Evolutionary conservation across 306 rosid genomes (phyloP), one percentile per base, ranked within the genome.

Genomic region (Hippophae tibetana): DNA sequence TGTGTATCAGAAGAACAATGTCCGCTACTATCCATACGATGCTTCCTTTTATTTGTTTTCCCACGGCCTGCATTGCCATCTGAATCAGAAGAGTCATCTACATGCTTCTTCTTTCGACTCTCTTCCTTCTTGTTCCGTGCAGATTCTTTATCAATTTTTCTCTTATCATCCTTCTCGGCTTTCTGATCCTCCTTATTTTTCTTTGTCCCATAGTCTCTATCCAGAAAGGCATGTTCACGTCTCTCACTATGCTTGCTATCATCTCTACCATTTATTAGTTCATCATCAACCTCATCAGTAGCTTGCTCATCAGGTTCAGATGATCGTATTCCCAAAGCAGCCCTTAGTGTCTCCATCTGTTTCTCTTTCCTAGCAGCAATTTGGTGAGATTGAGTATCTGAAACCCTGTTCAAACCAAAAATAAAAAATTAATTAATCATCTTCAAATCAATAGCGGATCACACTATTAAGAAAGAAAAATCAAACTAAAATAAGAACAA

Each of bases 311-410:
- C 58, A 13, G 27, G 73, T 25, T 82, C 97, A 40, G 83, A 46
- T 10, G 84, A 56, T 26, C 51, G 54, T 43, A 89, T 78, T 48
- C 95, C 93, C 50, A 93, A 74, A 52, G 97, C 99, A 63, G 86
- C 89, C 78, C 89, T 93, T 57, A 93, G 68, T 7, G 88, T 72
- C 65, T 88, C 95, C 94, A 88, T 86, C 69, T 93, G 99, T 61
- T 76, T 89, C 79, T 93, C 97, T 67, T 93, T 93, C 70, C 99
- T 82, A 13, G 99, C 99, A 52, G 99, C 99, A 65, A 93, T 77
- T 70, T 93, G 99, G 70, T 93, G 99, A 14, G 85, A 86, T 78
- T 93, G 99, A 1, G 97, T 93, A 60, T 88, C 90, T 6, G 89
- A 78, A 69, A 86, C 52, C 80, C 99, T 93, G 70, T 6, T 23